phyloP scores from a whole-genome alignment of 2,329 filamentous ascomycete species.

The Intubia oerlemansii region DNA sequence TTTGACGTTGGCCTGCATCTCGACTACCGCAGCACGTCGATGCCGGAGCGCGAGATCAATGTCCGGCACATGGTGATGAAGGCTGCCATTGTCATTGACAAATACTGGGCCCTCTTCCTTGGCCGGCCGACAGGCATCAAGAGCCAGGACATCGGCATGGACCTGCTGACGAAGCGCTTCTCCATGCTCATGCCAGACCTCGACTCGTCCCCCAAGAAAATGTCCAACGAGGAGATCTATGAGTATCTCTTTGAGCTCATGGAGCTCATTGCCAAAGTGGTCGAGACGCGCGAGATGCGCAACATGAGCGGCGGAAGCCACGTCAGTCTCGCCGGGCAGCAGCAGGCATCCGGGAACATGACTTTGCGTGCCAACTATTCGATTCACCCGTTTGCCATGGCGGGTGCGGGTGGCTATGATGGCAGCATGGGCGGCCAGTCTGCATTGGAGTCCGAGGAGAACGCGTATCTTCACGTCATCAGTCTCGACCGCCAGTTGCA shows the following conservation, averaged over 20 bases:
- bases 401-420: conserved; percentile 9
- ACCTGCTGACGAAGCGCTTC: conserved; percentile 23
- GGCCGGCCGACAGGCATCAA: conserved; percentile 32
- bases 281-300: conserved; percentile 19
- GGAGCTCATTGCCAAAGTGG: conserved; percentile 30
- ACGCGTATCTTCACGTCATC: conserved; percentile 26
- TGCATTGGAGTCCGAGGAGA: conserved; percentile 18
- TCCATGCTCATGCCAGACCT: conserved; percentile 17
- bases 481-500: conserved; percentile 30
- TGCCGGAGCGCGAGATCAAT: conserved; percentile 23
- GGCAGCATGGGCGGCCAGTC: conserved; percentile 12
- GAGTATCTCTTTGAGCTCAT: conserved; percentile 31
- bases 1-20: conserved; percentile 28
- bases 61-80: conserved; percentile 28
- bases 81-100: conserved; percentile 30
- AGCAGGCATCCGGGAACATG: no score
- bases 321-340: no score
- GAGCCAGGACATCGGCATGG: conserved; percentile 25
- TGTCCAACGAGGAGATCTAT: conserved; percentile 19
- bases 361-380: no score
- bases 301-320: background rate
- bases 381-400: background rate
- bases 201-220: conserved; percentile 2
- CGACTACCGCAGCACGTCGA: conserved; percentile 18
- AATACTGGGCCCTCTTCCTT: conserved; percentile 32